Evolutionary conservation across 495 filamentous ascomycete genomes (phyloP), one percentile per base, ranked within the genome.

Genomic region (Neurospora sp.): DNA sequence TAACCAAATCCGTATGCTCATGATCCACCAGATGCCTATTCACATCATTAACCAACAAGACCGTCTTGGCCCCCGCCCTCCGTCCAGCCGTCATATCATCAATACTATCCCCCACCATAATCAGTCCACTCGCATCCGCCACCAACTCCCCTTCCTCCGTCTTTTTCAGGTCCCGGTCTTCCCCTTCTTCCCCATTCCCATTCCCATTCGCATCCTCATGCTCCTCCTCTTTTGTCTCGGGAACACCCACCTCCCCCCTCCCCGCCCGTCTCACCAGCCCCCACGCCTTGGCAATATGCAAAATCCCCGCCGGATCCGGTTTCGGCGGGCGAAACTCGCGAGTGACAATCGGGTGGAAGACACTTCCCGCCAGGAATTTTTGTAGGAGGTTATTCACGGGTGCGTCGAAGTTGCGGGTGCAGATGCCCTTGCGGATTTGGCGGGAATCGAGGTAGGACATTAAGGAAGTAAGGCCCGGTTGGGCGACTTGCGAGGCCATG

Each of bases 21-120:
- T 97, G 93, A 38, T 88, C 84, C 35, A 87, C 88, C 68, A 98
- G 79, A 75, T 92, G 88, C 68, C 79, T 82, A 79, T 98, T 98
- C 35, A 86, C 90, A 66, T 94, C 90, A 79, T 96, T 97, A 14
- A 91, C 85, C 53, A 99, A 86, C 78, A 99, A 80, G 69, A 97
- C 94, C 6, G 96, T 98, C 35, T 93, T 93, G 10, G 94, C 92
- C 5, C 95, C 95, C 11, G 96, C 96, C 61, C 84, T 85, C 74
- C 91, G 87, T 0, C 96, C 96, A 8, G 96, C 92, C 27, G 91
- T 93, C 88, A 99, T 94, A 79, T 99, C 96, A 78, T 99, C 96
- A 70, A 96, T 88, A 70, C 91, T 94, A 78, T 99, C 95, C 8
- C 95, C 95, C 14, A 94, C 89, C 89, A 87, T 91, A 41, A 84